Percentiles rank a stretch among this genome's conserved stretches.
These are phyloP conservation scores for Beauveria bassiana DNA, from an alignment of 2,329 filamentous ascomycete genomes.

Conservation along the genomic window DNA sequence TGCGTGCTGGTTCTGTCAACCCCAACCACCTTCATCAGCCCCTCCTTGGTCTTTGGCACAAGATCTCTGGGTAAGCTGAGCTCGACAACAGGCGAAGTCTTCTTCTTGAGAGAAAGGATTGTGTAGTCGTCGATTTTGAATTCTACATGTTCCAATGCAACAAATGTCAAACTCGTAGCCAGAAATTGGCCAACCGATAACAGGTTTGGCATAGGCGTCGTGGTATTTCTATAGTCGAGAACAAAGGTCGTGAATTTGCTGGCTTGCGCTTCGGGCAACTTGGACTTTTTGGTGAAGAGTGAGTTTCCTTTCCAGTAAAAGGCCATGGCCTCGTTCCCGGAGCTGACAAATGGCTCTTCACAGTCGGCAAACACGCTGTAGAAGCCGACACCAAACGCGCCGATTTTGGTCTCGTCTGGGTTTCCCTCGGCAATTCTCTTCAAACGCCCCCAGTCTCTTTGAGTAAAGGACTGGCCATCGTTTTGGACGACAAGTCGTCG, in stretches of 20 bases:
- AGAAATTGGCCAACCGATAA: conserved; percentile 86
- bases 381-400: conserved; percentile 95
- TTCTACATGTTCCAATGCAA: conserved; percentile 79
- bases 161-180: conserved; percentile 91
- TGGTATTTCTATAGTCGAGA: conserved; percentile 84
- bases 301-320: conserved; percentile 99
- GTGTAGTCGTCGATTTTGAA: conserved; percentile 85
- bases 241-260: conserved; percentile 81
- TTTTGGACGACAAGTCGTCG: conserved; percentile 86
- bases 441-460: conserved; percentile 85
- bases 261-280: conserved; percentile 58
- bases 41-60: conserved; percentile 74
- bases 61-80: conserved; percentile 71
- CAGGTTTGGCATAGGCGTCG: conserved; percentile 78
- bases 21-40: conserved; percentile 76
- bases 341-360: conserved; percentile 94
- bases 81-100: conserved; percentile 67
- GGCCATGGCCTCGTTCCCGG: conserved; percentile 86
- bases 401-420: conserved; percentile 97
- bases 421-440: conserved; percentile 99
- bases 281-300: conserved; percentile 81
- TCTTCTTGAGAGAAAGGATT: conserved; percentile 73
- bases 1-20: conserved; percentile 83
- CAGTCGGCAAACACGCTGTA: conserved; percentile 98
- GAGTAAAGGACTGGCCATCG: conserved; percentile 78